These are phyloP conservation scores for Apiospora malaysiana DNA, from an alignment of 2,329 filamentous ascomycete genomes.

Conservation along the genomic window DNA sequence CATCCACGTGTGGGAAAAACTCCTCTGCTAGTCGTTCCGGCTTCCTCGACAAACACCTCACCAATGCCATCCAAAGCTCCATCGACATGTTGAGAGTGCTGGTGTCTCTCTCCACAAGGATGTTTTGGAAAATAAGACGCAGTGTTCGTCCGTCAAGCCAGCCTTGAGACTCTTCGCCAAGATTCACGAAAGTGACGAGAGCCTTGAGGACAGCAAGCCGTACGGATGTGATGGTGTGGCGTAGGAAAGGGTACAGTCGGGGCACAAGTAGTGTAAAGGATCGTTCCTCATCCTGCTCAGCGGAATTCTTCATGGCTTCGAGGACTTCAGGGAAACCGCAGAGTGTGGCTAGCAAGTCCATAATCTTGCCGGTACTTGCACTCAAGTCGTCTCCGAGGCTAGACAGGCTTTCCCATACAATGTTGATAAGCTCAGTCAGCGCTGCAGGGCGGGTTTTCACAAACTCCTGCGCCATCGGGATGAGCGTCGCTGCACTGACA, in stretches of 20 bases:
- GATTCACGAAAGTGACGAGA: constrained; percentile 87
- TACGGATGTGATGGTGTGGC: constrained; percentile 96
- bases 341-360: constrained; percentile 95
- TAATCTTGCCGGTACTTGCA: constrained; percentile 96
- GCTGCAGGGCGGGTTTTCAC: constrained; percentile 81
- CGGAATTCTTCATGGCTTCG: constrained; percentile 91
- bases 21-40: constrained; percentile 72
- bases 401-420: constrained; percentile 96
- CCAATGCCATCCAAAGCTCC: constrained; percentile 83
- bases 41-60: constrained; percentile 70
- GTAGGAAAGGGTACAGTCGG: constrained; percentile 91
- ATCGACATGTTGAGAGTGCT: constrained; percentile 82
- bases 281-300: constrained; percentile 79
- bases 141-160: constrained; percentile 93
- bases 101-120: constrained; percentile 89
- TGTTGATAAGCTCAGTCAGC: constrained; percentile 83
- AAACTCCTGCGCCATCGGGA: constrained; percentile 95
- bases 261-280: constrained; percentile 94
- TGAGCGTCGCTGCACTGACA: constrained; percentile 95
- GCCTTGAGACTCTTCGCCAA: constrained; percentile 81
- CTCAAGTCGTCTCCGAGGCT: constrained; percentile 97
- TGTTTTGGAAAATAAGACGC: constrained; percentile 90
- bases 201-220: constrained; percentile 92
- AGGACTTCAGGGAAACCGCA: constrained; percentile 94
- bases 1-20: constrained; percentile 75